Base-by-base conservation (phyloP, 2,329 filamentous ascomycete genomes). In the Cadophora luteo-olivacea region DNA sequence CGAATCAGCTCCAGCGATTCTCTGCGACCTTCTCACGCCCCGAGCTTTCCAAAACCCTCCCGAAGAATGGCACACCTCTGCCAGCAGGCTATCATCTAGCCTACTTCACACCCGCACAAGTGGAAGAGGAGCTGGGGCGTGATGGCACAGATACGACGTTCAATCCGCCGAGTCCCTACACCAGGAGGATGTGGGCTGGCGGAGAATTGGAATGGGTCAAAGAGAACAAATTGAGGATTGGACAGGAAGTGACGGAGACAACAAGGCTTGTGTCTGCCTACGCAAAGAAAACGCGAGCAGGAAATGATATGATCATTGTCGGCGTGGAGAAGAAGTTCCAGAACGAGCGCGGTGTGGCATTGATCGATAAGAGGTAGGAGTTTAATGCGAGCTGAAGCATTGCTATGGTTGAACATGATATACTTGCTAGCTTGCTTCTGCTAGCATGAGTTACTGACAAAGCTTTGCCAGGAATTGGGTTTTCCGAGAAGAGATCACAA, bases 171-270 rank as follows among this genome's bases (percentile, higher is more conserved):
- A 69, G 79, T 3, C 88, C 88, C 0, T 91, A 90, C 67, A 89
- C 87, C 1, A 79, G 88, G 36, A 82, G 89, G 14, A 91, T 91
- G 89, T 91, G 89, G 89, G 89, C 89, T 0, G 89, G 88, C 1
- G 89, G 89, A 0, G 80, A 82, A 66, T 86, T 91, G 78, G 75
- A 77, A 16, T 89, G 87, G 86, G 69, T 73, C 32, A 72, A 76
- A 19, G 38, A 60, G n/a, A 82, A 83, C 72, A 70, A 76, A 22
- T 75, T 90, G 68, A 79, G 81, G 1, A 83, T 89, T 1, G 88
- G 87, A 0, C 85, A 89, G 69, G 77, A 81, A 24, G 85, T 85
- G 0, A 83, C 81, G 45, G 89, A 91, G 78, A 83, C 79, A 29
- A 91, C 88, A 1, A 82, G 77, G 64, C 79, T 91, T 12, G 64